A percentile compares a stretch with the other conserved stretches of the same genome.
phyloP scores from a whole-genome alignment of 2,329 filamentous ascomycete genomes.

The Arthrinium phaeospermum region DNA sequence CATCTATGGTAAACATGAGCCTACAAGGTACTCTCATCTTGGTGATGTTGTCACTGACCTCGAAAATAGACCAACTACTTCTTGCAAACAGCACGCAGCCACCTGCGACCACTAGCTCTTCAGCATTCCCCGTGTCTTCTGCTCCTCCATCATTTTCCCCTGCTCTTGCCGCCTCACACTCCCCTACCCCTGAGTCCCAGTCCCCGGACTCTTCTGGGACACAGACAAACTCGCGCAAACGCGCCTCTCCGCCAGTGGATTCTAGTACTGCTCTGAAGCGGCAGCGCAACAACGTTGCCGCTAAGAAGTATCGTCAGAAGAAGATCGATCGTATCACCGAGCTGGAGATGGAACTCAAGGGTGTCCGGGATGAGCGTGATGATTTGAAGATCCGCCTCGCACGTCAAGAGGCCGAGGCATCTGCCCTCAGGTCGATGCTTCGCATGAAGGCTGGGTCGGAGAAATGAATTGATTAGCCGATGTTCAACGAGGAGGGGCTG shows the following conservation, averaged over 20 bases:
- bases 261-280: slow-evolving; percentile 57
- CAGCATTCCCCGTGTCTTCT: slow-evolving; percentile 18
- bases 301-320: slow-evolving; percentile 73
- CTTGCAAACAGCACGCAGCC: slow-evolving; percentile 4
- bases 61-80: slow-evolving; percentile 30
- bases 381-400: slow-evolving; percentile 67
- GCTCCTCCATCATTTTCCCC: not conserved
- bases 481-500: not conserved
- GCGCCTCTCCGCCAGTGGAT: slow-evolving; percentile 34
- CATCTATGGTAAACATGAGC: slow-evolving; percentile 18
- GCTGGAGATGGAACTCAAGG: slow-evolving; percentile 64
- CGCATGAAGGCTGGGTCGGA: slow-evolving; percentile 34
- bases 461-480: slow-evolving; percentile 4
- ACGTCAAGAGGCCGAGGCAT: slow-evolving; percentile 68
- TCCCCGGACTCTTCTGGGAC: slow-evolving; percentile 16
- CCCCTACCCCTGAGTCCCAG: not conserved
- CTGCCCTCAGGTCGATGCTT: slow-evolving; percentile 62
- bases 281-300: slow-evolving; percentile 73
- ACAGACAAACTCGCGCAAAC: slow-evolving; percentile 21
- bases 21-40: not conserved
- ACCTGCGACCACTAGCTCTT: slow-evolving; percentile 18
- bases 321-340: slow-evolving; percentile 69
- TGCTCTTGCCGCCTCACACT: not conserved
- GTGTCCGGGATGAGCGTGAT: slow-evolving; percentile 66
- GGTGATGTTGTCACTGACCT: not conserved